Base-by-base conservation (phyloP, 345 rosid species). In the Lepidium sativum region DNA sequence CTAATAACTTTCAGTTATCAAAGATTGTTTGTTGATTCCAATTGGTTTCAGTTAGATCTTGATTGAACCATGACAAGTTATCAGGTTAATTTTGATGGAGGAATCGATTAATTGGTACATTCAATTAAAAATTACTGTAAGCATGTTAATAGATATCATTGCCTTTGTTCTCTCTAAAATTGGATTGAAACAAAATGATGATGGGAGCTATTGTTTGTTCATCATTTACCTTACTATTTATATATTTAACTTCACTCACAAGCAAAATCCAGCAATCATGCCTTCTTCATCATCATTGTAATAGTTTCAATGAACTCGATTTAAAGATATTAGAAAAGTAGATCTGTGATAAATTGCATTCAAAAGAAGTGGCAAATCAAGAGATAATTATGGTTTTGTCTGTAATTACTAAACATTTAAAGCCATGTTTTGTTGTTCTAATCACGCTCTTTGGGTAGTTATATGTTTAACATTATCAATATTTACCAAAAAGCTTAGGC, bases 261-360 rank as follows among this genome's bases (percentile, higher is more conserved):
- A 58, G 72, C 65, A 68, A 31, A 43, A 43, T 54, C 34, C 43
- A 54, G 54, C 63, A 49, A 40, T 49, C 66, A 58, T 49, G 59
- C 63, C 37, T 67, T 38, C 17, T n/a, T 27, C 58, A 18, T 42
- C 23, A 68, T 68, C 59, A 47, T 48, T 58, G 55, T 56, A 29
- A 35, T 38, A 8, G 7, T 56, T 12, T 37, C 23, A 18, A 12
- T 35, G 29, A 17, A 39, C 47, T 57, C 37, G 12, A 2, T 33
- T 54, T 11, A 17, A 10, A 32, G 7, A 15, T 9, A 13, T 56
- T 38, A 21, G n/a, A 12, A 21, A 56, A 57, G 7, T 5, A 56
- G n/a, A 13, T 8, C 13, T 38, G 43, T 34, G 16, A 34, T 17
- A 9, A 53, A 53, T 5, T 53, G 33, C 42, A 35, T 54, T 38